Percentiles rank a stretch among this genome's conserved stretches.
phyloP scores from a whole-genome alignment of 441 rosid genomes.

The Gossypium schwendimanii region DNA sequence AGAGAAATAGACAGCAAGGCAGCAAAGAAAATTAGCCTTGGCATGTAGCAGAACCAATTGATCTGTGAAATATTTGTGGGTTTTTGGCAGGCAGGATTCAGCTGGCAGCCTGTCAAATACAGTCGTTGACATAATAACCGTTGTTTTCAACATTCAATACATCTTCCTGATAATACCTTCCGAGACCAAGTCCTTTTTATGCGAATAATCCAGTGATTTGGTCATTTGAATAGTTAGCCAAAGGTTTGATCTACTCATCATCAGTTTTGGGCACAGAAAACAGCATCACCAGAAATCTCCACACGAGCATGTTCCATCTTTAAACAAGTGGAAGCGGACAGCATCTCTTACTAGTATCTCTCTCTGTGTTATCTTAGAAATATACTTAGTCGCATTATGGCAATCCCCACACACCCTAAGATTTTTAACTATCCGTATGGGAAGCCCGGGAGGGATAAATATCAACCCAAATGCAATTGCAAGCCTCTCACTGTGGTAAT shows the following conservation, averaged over 20 bases:
- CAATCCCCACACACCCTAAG: constrained; percentile 88
- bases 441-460: constrained; percentile 58
- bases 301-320: constrained; percentile 86
- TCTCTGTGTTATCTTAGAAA: constrained; percentile 72
- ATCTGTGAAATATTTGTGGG: not conserved
- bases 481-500: constrained; percentile 80
- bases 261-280: not conserved
- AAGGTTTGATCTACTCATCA: not conserved
- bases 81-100: not conserved
- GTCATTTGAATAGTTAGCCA: not conserved
- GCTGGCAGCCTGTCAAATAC: not conserved
- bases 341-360: constrained; percentile 94
- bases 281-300: constrained; percentile 85
- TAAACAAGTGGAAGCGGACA: constrained; percentile 74
- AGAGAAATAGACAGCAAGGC: not conserved
- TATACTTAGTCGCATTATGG: constrained; percentile 76
- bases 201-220: constrained; percentile 1
- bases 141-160: not conserved
- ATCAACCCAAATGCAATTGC: constrained; percentile 86
- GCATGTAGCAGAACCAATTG: not conserved
- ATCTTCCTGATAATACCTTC: not conserved
- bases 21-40: not conserved
- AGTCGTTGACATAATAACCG: not conserved
- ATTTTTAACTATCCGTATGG: constrained; percentile 71
- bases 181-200: not conserved